phyloP scores from a whole-genome alignment of 257 asterid genomes.

The Nicotiana otophora region DNA sequence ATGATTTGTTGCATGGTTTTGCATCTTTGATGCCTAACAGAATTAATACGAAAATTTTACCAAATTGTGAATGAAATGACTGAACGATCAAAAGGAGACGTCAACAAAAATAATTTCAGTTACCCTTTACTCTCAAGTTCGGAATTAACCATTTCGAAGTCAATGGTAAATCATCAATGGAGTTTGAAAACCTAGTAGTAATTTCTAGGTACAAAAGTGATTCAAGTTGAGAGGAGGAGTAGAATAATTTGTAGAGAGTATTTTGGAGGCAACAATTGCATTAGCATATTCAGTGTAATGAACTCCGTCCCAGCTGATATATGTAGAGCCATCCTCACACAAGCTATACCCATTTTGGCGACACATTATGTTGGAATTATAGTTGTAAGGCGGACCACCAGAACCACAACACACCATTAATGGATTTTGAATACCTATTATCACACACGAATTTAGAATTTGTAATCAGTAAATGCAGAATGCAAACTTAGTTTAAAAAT shows the following conservation, averaged over 20 bases:
- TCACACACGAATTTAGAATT: background rate
- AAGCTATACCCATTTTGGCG: slow-evolving; percentile 20
- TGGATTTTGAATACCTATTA: slow-evolving; percentile 20
- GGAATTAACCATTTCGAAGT: background rate
- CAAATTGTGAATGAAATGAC: background rate
- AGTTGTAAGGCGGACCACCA: slow-evolving; percentile 43
- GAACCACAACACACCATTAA: slow-evolving; percentile 34
- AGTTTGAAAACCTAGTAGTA: background rate
- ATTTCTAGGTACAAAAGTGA: slow-evolving; percentile 22
- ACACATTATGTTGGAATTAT: slow-evolving; percentile 18
- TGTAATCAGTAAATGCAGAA: background rate
- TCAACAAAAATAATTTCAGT: background rate
- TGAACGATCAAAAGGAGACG: background rate
- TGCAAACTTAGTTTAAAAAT: background rate
- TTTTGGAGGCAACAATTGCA: slow-evolving; percentile 22
- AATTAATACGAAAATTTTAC: background rate
- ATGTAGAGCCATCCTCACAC: slow-evolving; percentile 18
- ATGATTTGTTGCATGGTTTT: too few relatives aligned
- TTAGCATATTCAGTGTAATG: slow-evolving; percentile 41
- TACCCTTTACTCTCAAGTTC: background rate
- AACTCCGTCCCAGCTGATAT: slow-evolving; percentile 45
- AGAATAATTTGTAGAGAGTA: slow-evolving; percentile 28
- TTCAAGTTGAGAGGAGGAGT: slow-evolving; percentile 17
- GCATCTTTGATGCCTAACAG: background rate
- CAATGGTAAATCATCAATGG: too few relatives aligned